A percentile compares a stretch with the other conserved stretches of the same genome.
phyloP scores from a whole-genome alignment of 768 basidiomycete genomes.

The Pisolithus marmoratus region DNA sequence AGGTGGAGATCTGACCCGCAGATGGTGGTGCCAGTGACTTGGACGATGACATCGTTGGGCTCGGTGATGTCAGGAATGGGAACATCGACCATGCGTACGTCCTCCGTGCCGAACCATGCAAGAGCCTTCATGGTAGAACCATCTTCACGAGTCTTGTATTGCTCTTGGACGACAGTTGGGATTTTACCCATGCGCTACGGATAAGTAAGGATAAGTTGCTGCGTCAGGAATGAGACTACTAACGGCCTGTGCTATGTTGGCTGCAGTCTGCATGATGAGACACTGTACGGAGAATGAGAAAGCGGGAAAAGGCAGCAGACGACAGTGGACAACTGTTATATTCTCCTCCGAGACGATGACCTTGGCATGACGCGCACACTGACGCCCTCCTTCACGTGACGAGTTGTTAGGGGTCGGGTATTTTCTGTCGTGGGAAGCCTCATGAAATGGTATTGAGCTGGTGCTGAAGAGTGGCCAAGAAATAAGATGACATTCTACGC shows the following conservation, averaged over 20 bases:
- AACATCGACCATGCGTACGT: conserved; percentile 42
- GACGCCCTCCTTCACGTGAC: background rate
- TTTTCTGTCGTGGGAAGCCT: background rate
- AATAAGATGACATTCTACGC: conserved; percentile 21
- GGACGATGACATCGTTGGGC: conserved; percentile 69
- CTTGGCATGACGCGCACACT: background rate
- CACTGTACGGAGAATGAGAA: background rate
- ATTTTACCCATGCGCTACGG: conserved; percentile 34
- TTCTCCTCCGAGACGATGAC: background rate
- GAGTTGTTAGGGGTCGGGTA: background rate
- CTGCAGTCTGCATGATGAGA: conserved; percentile 24
- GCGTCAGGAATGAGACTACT: background rate
- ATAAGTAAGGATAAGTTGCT: background rate
- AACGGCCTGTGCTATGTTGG: conserved; percentile 25
- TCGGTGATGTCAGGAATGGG: conserved; percentile 59
- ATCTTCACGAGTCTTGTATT: conserved; percentile 43
- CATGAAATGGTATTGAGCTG: background rate
- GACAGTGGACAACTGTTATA: background rate
- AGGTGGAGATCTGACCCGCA: conserved; percentile 66
- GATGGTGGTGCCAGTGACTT: conserved; percentile 71
- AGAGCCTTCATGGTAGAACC: conserved; percentile 63
- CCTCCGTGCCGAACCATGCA: conserved; percentile 57
- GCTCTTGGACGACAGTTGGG: conserved; percentile 36
- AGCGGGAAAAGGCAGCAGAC: background rate
- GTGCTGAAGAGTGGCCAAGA: conserved; percentile 8